These are phyloP conservation scores for Hypoxylon sp. DNA, from an alignment of 2,329 filamentous ascomycete genomes.

Conservation along the genomic window DNA sequence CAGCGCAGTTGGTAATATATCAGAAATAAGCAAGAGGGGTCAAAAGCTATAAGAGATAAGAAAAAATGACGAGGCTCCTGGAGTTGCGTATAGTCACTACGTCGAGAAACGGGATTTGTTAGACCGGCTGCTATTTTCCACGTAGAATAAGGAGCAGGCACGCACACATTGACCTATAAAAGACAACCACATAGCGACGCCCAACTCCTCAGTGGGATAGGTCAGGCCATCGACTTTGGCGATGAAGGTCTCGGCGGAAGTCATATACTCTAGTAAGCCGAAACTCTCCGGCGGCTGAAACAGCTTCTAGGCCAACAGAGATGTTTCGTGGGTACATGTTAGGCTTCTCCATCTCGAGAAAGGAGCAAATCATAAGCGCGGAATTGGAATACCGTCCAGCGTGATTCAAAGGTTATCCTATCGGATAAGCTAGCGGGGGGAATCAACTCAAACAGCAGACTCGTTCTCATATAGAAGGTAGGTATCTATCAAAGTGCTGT, in stretches of 20 bases:
- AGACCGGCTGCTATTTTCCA: not conserved
- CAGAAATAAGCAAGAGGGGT: slow-evolving; percentile 10
- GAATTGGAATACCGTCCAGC: slow-evolving; percentile 26
- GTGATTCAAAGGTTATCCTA: slow-evolving; percentile 3
- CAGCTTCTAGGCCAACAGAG: slow-evolving; percentile 1
- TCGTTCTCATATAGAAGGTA: not conserved
- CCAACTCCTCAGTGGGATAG: slow-evolving; percentile 2
- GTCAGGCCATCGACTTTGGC: not conserved
- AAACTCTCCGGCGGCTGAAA: slow-evolving; percentile 6
- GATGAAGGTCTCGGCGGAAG: not conserved
- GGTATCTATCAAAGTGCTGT: not conserved
- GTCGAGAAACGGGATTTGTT: not conserved
- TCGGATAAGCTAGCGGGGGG: slow-evolving; percentile 9
- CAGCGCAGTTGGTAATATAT: slow-evolving; percentile 17
- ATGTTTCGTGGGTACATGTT: slow-evolving; percentile 3
- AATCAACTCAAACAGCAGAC: not conserved
- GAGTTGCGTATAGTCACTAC: not conserved
- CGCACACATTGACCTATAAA: slow-evolving; percentile 11
- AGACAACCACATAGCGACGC: slow-evolving; percentile 15
- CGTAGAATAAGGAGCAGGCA: slow-evolving; percentile 10
- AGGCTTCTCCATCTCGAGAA: not conserved
- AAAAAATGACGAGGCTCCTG: slow-evolving; percentile 9
- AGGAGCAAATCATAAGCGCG: slow-evolving; percentile 28
- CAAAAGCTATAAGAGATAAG: slow-evolving; percentile 11
- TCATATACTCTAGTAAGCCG: not conserved